phyloP scores from a whole-genome alignment of 192 early-diverging fungal genomes.

The Umbelopsis sp. region DNA sequence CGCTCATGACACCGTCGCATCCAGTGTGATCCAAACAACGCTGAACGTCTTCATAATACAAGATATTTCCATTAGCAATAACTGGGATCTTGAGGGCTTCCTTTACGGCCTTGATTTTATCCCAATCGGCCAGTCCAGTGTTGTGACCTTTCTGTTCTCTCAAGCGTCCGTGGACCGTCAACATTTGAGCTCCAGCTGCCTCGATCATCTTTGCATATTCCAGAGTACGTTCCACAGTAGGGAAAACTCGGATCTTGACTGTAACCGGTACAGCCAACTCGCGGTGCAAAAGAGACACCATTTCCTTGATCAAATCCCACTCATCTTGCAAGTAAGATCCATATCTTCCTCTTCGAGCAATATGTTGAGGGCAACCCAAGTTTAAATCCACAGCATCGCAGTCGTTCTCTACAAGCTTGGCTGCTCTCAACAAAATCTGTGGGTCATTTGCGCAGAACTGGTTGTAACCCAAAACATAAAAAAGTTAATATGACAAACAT shows the following conservation, averaged over 20 bases:
- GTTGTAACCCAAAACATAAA: too few relatives aligned
- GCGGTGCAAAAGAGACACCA: slow-evolving; percentile 77
- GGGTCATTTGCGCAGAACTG: slow-evolving; percentile 99
- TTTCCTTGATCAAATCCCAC: slow-evolving; percentile 75
- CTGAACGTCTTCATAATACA: slow-evolving; percentile 89
- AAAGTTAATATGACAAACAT: slow-evolving; percentile 15
- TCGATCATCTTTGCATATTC: slow-evolving; percentile 97
- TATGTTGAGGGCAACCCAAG: slow-evolving; percentile 95
- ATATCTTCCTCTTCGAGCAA: slow-evolving; percentile 89
- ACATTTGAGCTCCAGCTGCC: slow-evolving; percentile 85
- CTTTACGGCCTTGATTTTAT: slow-evolving; percentile 84
- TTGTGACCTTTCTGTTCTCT: slow-evolving; percentile 97
- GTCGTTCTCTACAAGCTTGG: slow-evolving; percentile 73
- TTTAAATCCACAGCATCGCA: slow-evolving; percentile 97
- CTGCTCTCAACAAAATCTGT: slow-evolving; percentile 77
- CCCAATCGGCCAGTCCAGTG: slow-evolving; percentile 96
- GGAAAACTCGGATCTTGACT: slow-evolving; percentile 93
- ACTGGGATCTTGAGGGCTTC: slow-evolving; percentile 87
- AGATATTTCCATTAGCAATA: slow-evolving; percentile 97
- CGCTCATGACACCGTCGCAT: slow-evolving; percentile 94
- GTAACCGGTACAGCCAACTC: slow-evolving; percentile 89
- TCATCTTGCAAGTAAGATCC: slow-evolving; percentile 95
- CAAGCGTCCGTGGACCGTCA: slow-evolving; percentile 93
- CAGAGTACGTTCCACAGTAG: slow-evolving; percentile 87
- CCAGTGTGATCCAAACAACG: slow-evolving; percentile 82